These are phyloP conservation scores for Isochrysis galbana DNA, from an alignment of 78 protist genomes.

Conservation along the genomic window DNA sequence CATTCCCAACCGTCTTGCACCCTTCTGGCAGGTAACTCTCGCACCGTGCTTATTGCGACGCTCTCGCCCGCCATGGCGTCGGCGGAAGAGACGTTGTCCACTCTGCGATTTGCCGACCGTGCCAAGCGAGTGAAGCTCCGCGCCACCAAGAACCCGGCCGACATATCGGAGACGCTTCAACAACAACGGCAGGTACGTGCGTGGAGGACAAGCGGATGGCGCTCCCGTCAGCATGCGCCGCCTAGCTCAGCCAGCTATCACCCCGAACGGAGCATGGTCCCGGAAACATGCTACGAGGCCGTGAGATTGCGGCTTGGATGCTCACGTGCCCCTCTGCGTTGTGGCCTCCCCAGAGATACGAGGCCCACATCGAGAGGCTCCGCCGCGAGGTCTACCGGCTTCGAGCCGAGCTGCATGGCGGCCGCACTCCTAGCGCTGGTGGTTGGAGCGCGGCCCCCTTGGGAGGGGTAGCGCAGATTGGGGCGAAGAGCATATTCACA, in stretches of 20 bases:
- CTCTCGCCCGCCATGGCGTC: neutral
- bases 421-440: neutral
- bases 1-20: too few species aligned
- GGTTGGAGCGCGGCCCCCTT: too few species aligned
- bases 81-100: neutral
- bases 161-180: neutral
- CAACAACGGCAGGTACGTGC: neutral
- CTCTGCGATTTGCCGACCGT: conserved; percentile 29
- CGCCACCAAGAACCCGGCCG: neutral
- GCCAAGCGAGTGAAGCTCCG: neutral
- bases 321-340: too few species aligned
- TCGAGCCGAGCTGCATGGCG: neutral
- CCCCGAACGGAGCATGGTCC: too few species aligned
- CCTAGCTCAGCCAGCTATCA: too few species aligned
- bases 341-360: too few species aligned
- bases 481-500: neutral
- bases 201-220: too few species aligned
- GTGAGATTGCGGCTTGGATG: too few species aligned
- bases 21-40: conserved; percentile 21
- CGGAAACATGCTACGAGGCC: too few species aligned
- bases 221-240: too few species aligned
- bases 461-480: too few species aligned
- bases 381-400: neutral
- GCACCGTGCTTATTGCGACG: neutral
- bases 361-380: neutral